These are phyloP conservation scores for Jatropha multifida DNA, from an alignment of 441 rosid genomes.

Conservation along the genomic window DNA sequence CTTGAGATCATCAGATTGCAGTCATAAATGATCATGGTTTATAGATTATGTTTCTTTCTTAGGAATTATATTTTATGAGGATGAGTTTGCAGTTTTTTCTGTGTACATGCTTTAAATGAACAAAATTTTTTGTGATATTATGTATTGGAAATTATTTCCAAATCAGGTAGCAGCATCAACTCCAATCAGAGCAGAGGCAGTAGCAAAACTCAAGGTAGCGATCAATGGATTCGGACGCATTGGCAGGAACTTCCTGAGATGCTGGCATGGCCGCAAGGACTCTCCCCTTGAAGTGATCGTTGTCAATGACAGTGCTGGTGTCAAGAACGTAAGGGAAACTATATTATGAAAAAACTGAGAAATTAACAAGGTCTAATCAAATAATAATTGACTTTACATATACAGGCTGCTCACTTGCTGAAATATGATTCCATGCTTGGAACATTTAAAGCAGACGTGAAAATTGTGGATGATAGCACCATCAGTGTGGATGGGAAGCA, in stretches of 20 bases:
- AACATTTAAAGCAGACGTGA: conserved; percentile 90
- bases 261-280: conserved; percentile 95
- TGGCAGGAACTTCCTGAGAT: conserved; percentile 95
- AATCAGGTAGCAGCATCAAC: conserved; percentile 48
- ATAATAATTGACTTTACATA: neutral
- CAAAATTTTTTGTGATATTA: no score
- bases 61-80: neutral
- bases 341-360: neutral
- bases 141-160: neutral
- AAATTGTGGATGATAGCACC: conserved; percentile 66
- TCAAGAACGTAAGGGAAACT: conserved; percentile 65
- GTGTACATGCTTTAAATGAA: no score
- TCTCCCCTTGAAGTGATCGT: conserved; percentile 93
- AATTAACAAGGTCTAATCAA: neutral
- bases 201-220: conserved; percentile 91
- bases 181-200: conserved; percentile 63
- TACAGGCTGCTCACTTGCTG: conserved; percentile 93
- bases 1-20: neutral
- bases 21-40: neutral
- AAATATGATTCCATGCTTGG: conserved; percentile 95
- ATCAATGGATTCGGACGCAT: conserved; percentile 95
- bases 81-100: no score
- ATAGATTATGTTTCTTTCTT: neutral
- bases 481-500: conserved; percentile 86
- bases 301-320: conserved; percentile 98